A percentile compares a stretch with the other conserved stretches of the same genome.
Conservation (phyloP, 345 rosid species). For the Eucalyptus guilfoylei region DNA sequence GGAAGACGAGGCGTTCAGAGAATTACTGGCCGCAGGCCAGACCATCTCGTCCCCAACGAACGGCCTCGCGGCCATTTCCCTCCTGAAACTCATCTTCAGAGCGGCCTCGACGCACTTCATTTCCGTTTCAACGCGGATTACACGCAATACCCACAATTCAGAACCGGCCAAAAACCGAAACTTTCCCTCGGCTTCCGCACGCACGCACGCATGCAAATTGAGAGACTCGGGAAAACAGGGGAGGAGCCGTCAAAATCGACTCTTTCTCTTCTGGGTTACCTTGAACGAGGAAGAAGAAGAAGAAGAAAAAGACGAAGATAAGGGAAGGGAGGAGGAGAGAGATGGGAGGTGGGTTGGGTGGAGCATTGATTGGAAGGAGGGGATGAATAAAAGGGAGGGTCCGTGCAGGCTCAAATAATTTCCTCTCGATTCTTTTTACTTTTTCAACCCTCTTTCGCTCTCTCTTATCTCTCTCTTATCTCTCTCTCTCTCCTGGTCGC, state of each 20-base stretch:
- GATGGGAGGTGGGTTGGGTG: conserved; percentile 50
- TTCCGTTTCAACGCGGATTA: conserved; percentile 2
- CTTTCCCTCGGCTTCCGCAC: neutral
- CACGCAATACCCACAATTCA: neutral
- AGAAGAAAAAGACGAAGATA: neutral
- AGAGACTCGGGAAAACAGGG: neutral
- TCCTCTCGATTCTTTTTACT: conserved; percentile 5
- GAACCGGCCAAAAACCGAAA: neutral
- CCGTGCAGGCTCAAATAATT: neutral
- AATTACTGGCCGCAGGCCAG: neutral
- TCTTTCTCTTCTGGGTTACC: neutral
- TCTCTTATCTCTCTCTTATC: neutral
- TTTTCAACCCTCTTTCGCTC: neutral
- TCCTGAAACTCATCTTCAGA: conserved; percentile 47
- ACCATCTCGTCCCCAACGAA: neutral
- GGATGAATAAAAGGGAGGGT: conserved; percentile 3
- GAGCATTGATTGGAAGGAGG: conserved; percentile 43
- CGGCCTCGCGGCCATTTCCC: conserved; percentile 38
- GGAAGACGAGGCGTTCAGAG: conserved; percentile 17
- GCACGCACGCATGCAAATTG: neutral
- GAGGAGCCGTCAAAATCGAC: neutral
- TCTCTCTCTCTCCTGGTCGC: neutral
- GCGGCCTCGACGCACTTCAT: conserved; percentile 71
- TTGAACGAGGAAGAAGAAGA: neutral
- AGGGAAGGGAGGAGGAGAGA: conserved; percentile 6